Evolutionary conservation across 352 stramenopile species (phyloP), one percentile per base, ranked within the genome.

Genomic region (Phytophthora parvispora): DNA sequence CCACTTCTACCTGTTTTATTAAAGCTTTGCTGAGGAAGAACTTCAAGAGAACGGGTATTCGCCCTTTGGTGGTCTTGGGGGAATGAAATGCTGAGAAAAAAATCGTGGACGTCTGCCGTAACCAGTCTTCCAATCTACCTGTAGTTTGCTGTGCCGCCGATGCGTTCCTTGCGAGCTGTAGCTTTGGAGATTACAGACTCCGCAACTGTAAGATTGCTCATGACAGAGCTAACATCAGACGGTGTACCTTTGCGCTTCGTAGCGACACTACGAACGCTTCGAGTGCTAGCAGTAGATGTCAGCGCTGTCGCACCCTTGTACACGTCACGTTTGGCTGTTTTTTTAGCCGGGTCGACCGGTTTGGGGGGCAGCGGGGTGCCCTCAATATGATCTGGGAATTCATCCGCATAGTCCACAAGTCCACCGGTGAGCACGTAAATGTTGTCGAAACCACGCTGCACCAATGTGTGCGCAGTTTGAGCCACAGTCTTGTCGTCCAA

Each of bases 391-490:
- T 91, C 82, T 0, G 86, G 84, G 24, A 74, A 89, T 45, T 80
- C 63, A 22, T 92, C 84, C 0, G 86, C 84, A 42, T 91, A 94
- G 67, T 90, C 81, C 10, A 87, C 70, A 2, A 94, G 52, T 0
- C 86, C 86, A 5, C 86, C 84, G 0, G 81, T 86, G 50, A 96
- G 86, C 36, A 96, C 81, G 73, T 92, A 94, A 31, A 96, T 75
- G 72, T 96, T 96, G 77, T 94, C 84, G 51, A 96, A 94, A 12
- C 88, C 88, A 13, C 86, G 86, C 67, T 96, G 88, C 13, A 92
- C 86, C 36, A 96, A 74, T 27, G 78, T 84, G 57, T 90, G 84
- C 0, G 88, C 88, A 0, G 85, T 91, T 55, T 89, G 78, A 24
- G 75, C 60, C 20, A 82, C 81, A 1, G 74, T 71, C 59, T 89